Percentiles rank a stretch among this genome's conserved stretches.
These are phyloP conservation scores for Colletotrichum spaethianum DNA, from an alignment of 2,329 filamentous ascomycete species.

Conservation along the genomic window DNA sequence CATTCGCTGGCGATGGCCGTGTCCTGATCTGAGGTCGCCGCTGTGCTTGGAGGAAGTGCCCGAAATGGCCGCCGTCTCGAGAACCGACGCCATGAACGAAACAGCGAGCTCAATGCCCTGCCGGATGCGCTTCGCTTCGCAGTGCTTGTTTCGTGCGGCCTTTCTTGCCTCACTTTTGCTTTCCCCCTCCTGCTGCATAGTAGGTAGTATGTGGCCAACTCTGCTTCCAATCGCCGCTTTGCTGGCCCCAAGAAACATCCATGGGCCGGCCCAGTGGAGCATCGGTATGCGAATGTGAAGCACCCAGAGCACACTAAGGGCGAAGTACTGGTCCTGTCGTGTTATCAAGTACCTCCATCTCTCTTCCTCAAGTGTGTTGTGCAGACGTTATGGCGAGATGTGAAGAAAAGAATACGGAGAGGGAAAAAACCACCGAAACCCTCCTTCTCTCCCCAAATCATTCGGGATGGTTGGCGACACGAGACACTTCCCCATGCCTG, in stretches of 20 bases:
- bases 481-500: background rate
- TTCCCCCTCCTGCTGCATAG: background rate
- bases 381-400: background rate
- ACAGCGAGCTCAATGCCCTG: conserved; percentile 2
- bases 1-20: background rate
- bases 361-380: background rate
- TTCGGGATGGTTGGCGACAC: background rate
- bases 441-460: too few relatives aligned
- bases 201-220: background rate
- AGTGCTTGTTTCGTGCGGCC: conserved; percentile 11
- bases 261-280: conserved; percentile 23
- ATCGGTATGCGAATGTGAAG: conserved; percentile 9
- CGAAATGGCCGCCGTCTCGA: background rate
- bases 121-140: background rate
- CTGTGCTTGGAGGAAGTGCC: background rate
- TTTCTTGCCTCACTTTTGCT: background rate
- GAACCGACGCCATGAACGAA: background rate
- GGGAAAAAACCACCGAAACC: too few relatives aligned
- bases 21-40: background rate
- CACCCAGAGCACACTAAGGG: background rate
- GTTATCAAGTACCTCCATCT: conserved; percentile 28
- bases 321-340: conserved; percentile 5
- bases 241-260: conserved; percentile 15
- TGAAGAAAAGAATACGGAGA: background rate
- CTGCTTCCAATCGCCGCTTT: conserved; percentile 11